A percentile compares a stretch with the other conserved stretches of the same genome.
Evolutionary conservation across 768 basidiomycete species (phyloP).

Genomic region (Psilocybe subaeruginosa): DNA sequence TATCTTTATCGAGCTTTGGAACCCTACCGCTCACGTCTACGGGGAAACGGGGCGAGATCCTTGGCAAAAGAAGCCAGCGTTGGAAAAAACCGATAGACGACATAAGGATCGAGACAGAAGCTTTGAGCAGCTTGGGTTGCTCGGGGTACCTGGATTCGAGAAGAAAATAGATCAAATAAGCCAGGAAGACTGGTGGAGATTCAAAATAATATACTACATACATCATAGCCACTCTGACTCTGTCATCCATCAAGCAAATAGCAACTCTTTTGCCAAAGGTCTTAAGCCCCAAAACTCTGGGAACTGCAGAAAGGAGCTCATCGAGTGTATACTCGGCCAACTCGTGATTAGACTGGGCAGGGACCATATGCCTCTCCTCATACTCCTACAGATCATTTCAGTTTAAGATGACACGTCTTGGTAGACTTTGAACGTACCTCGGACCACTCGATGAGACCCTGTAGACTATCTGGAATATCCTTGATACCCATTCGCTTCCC

Average conservation of each 20-base stretch:
- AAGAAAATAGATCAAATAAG: not conserved
- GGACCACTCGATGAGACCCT: conserved; percentile 42
- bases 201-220: conserved; percentile 23
- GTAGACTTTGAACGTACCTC: conserved; percentile 26
- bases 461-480: conserved; percentile 44
- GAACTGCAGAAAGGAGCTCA: conserved; percentile 42
- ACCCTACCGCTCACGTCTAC: conserved; percentile 28
- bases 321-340: conserved; percentile 42
- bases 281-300: conserved; percentile 40
- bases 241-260: conserved; percentile 43
- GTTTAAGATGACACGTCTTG: not conserved
- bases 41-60: conserved; percentile 21
- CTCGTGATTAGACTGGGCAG: conserved; percentile 39
- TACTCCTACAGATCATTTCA: conserved; percentile 33
- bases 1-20: conserved; percentile 11
- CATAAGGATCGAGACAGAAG: conserved; percentile 27
- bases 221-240: conserved; percentile 53
- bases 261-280: conserved; percentile 34
- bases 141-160: conserved; percentile 33
- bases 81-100: conserved; percentile 32
- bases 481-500: conserved; percentile 49
- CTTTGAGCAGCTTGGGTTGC: conserved; percentile 36
- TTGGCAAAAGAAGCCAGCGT: conserved; percentile 42
- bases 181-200: not conserved
- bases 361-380: conserved; percentile 44